Conservation (phyloP, 305 asterid genomes). For the Solanum hybrid region DNA sequence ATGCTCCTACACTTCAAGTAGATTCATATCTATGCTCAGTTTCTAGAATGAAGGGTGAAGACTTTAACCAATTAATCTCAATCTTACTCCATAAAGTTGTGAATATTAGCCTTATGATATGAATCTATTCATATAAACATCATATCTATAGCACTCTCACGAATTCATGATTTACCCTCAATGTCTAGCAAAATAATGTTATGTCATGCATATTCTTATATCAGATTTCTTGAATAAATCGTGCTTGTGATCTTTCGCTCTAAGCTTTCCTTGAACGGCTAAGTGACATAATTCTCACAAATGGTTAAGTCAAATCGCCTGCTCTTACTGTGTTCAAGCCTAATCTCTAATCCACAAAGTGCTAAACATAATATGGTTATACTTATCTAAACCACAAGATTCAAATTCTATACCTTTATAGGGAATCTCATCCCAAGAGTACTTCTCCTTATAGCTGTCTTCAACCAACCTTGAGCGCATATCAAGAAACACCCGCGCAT, state of each 20-base stretch:
- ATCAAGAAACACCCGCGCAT: too few species aligned
- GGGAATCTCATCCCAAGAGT: background rate
- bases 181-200: background rate
- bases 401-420: background rate
- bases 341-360: background rate
- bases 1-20: background rate
- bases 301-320: background rate
- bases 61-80: background rate
- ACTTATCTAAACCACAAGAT: background rate
- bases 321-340: background rate
- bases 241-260: background rate
- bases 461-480: background rate
- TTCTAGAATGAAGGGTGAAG: background rate
- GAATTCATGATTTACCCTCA: background rate
- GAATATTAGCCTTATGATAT: background rate
- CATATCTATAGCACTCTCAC: background rate
- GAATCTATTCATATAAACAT: background rate
- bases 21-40: background rate
- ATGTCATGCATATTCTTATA: background rate
- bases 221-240: background rate
- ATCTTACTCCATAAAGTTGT: background rate
- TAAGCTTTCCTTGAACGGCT: background rate
- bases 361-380: background rate
- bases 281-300: background rate
- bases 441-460: background rate